phyloP scores from a whole-genome alignment of 2,329 filamentous ascomycete species.

The Talaromyces islandicus region DNA sequence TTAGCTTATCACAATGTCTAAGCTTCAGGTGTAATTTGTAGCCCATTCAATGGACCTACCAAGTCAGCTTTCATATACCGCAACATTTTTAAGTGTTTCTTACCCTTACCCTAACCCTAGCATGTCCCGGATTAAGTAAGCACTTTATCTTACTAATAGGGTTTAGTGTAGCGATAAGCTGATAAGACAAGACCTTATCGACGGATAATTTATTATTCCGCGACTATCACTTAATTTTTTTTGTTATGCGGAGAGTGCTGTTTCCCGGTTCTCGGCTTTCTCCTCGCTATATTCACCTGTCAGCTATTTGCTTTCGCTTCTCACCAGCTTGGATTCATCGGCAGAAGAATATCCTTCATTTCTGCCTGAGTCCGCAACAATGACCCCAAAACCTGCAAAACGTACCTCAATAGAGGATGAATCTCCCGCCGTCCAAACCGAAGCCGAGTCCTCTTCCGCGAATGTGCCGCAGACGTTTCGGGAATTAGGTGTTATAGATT shows the following conservation, averaged over 20 bases:
- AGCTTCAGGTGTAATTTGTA: too few relatives aligned
- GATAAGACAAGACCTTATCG: neutral
- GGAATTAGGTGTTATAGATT: conserved; percentile 69
- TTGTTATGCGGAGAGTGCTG: neutral
- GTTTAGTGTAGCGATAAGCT: too few relatives aligned
- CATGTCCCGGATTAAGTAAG: neutral
- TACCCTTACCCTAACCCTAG: neutral
- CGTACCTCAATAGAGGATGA: neutral
- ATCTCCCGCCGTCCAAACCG: neutral
- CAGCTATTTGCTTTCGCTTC: neutral
- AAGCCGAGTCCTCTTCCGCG: neutral
- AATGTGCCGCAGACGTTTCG: conserved; percentile 41
- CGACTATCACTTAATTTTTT: neutral
- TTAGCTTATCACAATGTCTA: too few relatives aligned
- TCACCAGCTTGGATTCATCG: neutral
- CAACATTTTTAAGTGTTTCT: neutral
- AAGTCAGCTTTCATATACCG: neutral
- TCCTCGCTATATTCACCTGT: neutral
- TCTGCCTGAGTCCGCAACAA: neutral
- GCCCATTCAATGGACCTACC: neutral
- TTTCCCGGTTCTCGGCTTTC: neutral
- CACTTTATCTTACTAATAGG: too few relatives aligned
- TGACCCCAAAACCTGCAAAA: neutral
- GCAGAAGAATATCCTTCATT: neutral
- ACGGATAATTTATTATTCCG: neutral